Evolutionary conservation across 2,329 filamentous ascomycete genomes (phyloP).

Genomic region (Paecilomyces variotii): DNA sequence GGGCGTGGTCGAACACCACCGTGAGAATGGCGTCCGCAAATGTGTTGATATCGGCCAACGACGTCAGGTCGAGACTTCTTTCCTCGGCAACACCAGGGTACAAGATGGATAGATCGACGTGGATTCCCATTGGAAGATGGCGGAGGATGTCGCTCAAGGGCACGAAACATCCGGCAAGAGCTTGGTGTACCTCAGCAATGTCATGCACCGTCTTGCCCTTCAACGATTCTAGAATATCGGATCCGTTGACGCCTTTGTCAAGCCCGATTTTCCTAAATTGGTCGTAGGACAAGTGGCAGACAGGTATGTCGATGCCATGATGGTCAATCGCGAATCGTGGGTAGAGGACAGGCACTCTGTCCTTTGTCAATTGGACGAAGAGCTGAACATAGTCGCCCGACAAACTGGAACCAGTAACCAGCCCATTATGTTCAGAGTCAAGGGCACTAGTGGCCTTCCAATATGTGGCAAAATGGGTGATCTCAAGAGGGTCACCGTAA

Average conservation of each 20-base stretch:
- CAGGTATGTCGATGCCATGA: constrained; percentile 69
- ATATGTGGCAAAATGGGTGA: constrained; percentile 96
- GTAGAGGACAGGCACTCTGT: constrained; percentile 80
- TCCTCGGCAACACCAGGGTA: constrained; percentile 76
- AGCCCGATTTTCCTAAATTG: constrained; percentile 40
- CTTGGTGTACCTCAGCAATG: constrained; percentile 59
- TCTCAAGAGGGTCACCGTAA: constrained; percentile 82
- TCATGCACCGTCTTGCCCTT: constrained; percentile 27
- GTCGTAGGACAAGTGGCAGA: constrained; percentile 67
- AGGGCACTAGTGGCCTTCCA: constrained; percentile 97
- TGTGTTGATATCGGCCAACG: constrained; percentile 72
- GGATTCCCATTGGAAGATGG: constrained; percentile 67
- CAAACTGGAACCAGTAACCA: constrained; percentile 90
- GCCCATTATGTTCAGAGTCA: constrained; percentile 73
- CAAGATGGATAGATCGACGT: constrained; percentile 85
- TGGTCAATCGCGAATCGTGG: constrained; percentile 73
- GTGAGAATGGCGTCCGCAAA: constrained; percentile 78
- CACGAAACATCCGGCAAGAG: constrained; percentile 68
- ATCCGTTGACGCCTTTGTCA: constrained; percentile 26
- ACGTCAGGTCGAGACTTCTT: constrained; percentile 58
- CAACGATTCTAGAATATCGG: constrained; percentile 23
- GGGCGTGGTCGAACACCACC: constrained; percentile 85
- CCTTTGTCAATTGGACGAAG: constrained; percentile 84
- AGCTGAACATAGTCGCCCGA: constrained; percentile 92
- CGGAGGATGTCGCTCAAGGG: constrained; percentile 69